phyloP scores from a whole-genome alignment of 495 filamentous ascomycete species.

The Neurospora hispaniola region DNA sequence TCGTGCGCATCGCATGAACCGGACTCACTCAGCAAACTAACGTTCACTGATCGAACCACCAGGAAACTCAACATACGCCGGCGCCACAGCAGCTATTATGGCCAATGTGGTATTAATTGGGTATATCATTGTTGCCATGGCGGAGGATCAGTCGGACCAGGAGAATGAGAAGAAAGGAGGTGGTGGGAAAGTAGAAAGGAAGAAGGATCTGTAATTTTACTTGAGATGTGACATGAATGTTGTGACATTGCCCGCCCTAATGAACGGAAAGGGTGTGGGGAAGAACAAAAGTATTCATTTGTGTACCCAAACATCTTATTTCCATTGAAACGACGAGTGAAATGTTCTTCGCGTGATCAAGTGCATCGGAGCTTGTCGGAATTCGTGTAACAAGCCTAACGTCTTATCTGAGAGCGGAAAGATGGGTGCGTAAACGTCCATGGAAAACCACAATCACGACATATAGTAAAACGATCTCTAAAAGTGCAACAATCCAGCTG shows the following conservation, averaged over 20 bases:
- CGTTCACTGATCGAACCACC: neutral
- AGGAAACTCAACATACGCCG: conserved; percentile 85
- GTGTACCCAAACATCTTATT: neutral
- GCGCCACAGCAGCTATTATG: conserved; percentile 71
- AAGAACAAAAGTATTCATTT: neutral
- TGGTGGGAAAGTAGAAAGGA: conserved; percentile 32
- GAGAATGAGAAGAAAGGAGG: conserved; percentile 32
- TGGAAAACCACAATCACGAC: neutral
- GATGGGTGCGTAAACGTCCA: too few relatives aligned
- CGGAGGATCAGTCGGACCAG: conserved; percentile 68
- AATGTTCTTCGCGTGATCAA: neutral
- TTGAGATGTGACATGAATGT: neutral
- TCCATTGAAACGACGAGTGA: neutral
- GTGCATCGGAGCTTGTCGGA: neutral
- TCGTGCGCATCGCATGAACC: neutral
- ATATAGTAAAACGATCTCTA: neutral
- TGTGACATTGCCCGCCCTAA: neutral
- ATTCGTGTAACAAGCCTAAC: neutral
- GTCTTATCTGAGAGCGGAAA: neutral
- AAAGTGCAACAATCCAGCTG: neutral
- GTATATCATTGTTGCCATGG: conserved; percentile 86
- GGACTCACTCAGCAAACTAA: neutral
- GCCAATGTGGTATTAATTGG: conserved; percentile 86
- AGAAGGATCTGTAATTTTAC: conserved; percentile 46
- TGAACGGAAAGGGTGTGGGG: neutral